These are phyloP conservation scores for Raphidocelis subcapitata DNA, from an alignment of 139 green algal genomes.

Conservation along the genomic window DNA sequence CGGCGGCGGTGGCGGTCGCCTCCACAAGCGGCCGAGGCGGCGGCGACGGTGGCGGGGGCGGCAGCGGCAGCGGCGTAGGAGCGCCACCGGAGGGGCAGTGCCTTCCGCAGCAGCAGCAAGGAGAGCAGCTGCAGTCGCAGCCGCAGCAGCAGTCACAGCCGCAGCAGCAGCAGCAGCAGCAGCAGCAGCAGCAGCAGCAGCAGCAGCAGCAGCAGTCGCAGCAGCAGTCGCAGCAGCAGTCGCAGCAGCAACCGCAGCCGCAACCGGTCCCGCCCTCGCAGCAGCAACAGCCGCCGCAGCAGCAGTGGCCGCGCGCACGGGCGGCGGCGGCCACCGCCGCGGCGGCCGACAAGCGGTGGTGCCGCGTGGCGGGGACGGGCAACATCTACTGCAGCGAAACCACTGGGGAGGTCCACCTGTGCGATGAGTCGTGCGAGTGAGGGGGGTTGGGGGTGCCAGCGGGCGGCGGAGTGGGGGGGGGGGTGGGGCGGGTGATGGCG, in stretches of 20 bases:
- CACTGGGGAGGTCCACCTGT: slow-evolving; percentile 20
- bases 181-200: background rate
- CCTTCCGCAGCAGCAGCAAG: too few species aligned
- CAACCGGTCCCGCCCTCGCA: background rate
- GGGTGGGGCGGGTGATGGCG: too few species aligned
- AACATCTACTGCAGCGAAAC: slow-evolving; percentile 19
- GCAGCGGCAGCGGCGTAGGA: too few species aligned
- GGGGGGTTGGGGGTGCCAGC: too few species aligned
- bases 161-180: background rate
- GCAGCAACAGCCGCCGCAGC: background rate
- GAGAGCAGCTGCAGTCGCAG: background rate
- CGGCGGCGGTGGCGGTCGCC: too few species aligned
- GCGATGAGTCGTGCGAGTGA: slow-evolving; percentile 19
- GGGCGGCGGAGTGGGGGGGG: too few species aligned
- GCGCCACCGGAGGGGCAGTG: too few species aligned
- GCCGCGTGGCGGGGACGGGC: slow-evolving; percentile 9
- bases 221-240: background rate
- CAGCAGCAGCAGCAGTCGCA: background rate
- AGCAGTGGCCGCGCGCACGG: background rate
- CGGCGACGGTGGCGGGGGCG: too few species aligned
- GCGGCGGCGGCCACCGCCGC: background rate
- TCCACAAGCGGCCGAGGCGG: too few species aligned
- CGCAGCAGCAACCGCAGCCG: slow-evolving; percentile 2
- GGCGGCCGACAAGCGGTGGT: background rate
- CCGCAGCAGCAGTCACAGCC: background rate